phyloP scores from a whole-genome alignment of 2,329 filamentous ascomycete genomes.

The Trichoderma asperellum region DNA sequence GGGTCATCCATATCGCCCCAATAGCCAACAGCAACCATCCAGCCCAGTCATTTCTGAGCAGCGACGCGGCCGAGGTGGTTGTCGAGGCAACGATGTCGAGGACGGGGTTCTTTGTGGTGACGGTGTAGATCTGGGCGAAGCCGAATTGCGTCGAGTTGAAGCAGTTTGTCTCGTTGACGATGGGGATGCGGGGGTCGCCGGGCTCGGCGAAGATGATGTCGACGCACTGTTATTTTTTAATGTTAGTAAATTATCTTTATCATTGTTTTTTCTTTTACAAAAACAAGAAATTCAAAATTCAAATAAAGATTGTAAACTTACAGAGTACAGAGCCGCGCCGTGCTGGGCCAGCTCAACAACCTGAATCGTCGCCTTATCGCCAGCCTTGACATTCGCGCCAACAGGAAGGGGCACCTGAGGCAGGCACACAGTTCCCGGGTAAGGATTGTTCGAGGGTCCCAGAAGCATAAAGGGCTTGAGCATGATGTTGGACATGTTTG shows the following conservation, averaged over 20 bases:
- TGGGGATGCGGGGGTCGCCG: slow-evolving; percentile 64
- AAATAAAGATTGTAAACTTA: slow-evolving; percentile 47
- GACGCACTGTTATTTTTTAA: slow-evolving; percentile 67
- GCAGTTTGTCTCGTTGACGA: slow-evolving; percentile 83
- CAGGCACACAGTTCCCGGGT: slow-evolving; percentile 84
- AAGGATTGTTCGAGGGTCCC: slow-evolving; percentile 81
- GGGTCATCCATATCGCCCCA: slow-evolving; percentile 46
- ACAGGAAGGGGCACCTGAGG: slow-evolving; percentile 84
- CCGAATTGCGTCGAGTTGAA: slow-evolving; percentile 81
- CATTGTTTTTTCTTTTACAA: no score
- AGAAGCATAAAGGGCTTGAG: slow-evolving; percentile 78
- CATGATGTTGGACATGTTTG: slow-evolving; percentile 87
- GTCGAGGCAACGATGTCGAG: slow-evolving; percentile 6
- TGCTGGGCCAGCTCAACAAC: slow-evolving; percentile 82
- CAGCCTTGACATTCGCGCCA: slow-evolving; percentile 70
- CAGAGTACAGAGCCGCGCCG: slow-evolving; percentile 80
- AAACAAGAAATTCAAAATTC: neutral
- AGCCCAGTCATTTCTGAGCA: slow-evolving; percentile 36
- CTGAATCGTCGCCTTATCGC: slow-evolving; percentile 91
- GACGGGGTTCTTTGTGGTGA: slow-evolving; percentile 49
- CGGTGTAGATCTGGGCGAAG: slow-evolving; percentile 77
- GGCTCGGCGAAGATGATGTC: slow-evolving; percentile 91
- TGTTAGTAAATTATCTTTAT: neutral
- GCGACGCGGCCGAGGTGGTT: slow-evolving; percentile 36
- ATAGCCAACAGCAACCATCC: slow-evolving; percentile 50